Percentiles rank a stretch among this genome's conserved stretches.
phyloP scores from a whole-genome alignment of 306 rosid genomes.

The Lupinus albus region DNA sequence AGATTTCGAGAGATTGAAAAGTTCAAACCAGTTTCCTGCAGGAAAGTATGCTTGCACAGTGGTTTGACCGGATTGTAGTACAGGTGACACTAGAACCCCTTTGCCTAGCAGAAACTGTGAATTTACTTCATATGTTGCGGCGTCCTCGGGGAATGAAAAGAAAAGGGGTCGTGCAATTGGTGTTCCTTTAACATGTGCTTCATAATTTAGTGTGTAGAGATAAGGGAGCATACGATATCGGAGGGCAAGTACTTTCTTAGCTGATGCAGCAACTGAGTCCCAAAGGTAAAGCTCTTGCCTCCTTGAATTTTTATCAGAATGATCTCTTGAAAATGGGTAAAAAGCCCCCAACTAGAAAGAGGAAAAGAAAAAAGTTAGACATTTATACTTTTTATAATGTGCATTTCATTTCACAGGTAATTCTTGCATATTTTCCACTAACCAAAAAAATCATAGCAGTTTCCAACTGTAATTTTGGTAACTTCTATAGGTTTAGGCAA shows the following conservation, averaged over 20 bases:
- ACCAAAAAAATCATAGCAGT: conserved; percentile 17
- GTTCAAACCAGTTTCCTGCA: conserved; percentile 84
- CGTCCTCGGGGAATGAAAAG: conserved; percentile 88
- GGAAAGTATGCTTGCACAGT: conserved; percentile 82
- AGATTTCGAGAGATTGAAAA: conserved; percentile 66
- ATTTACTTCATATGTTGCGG: conserved; percentile 58
- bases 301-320: conserved; percentile 48
- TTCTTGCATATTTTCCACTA: neutral
- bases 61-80: conserved; percentile 52
- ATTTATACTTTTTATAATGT: neutral
- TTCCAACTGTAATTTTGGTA: neutral
- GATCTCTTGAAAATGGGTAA: conserved; percentile 91
- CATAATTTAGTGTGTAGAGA: conserved; percentile 78
- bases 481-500: neutral
- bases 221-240: conserved; percentile 84
- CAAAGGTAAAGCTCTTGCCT: conserved; percentile 87
- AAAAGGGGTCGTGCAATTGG: conserved; percentile 87
- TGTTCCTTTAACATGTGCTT: conserved; percentile 70
- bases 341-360: conserved; percentile 79
- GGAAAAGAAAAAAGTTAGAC: neutral
- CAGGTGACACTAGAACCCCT: conserved; percentile 83
- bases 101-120: conserved; percentile 80
- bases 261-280: conserved; percentile 81
- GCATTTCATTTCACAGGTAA: neutral
- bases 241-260: conserved; percentile 79